A percentile compares a stretch with the other conserved stretches of the same genome.
phyloP scores from a whole-genome alignment of 345 rosid species.

The Litchi chinensis region DNA sequence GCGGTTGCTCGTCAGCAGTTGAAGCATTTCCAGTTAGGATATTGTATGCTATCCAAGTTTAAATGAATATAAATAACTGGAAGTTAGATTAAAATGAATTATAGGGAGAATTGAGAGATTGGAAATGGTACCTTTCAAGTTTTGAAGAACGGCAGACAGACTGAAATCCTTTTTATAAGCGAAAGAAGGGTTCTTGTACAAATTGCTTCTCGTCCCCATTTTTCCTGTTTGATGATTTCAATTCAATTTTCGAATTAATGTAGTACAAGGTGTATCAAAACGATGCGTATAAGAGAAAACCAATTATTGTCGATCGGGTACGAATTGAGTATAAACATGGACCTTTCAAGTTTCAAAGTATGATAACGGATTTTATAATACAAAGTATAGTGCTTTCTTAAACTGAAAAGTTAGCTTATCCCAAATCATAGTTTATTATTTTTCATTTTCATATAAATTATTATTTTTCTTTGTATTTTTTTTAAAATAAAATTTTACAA shows the following conservation, averaged over 20 bases:
- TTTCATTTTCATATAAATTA: too few relatives aligned
- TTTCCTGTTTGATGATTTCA: not conserved
- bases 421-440: too few relatives aligned
- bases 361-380: too few relatives aligned
- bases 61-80: not conserved
- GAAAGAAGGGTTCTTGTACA: constrained; percentile 66
- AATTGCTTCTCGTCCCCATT: constrained; percentile 63
- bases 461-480: too few relatives aligned
- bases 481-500: too few relatives aligned
- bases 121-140: constrained; percentile 48
- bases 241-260: not conserved
- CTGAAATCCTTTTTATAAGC: constrained; percentile 57
- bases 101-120: not conserved
- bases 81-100: not conserved
- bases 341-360: too few relatives aligned
- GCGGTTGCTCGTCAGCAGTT: constrained; percentile 29
- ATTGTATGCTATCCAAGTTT: constrained; percentile 48
- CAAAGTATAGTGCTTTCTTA: too few relatives aligned
- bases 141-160: constrained; percentile 66
- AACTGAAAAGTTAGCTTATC: too few relatives aligned
- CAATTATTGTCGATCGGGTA: too few relatives aligned
- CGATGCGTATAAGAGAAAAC: too few relatives aligned
- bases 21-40: constrained; percentile 58
- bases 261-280: not conserved
- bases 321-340: too few relatives aligned